phyloP scores from a whole-genome alignment of 1,139 yeast species.

The Suhomyces choctaworum region DNA sequence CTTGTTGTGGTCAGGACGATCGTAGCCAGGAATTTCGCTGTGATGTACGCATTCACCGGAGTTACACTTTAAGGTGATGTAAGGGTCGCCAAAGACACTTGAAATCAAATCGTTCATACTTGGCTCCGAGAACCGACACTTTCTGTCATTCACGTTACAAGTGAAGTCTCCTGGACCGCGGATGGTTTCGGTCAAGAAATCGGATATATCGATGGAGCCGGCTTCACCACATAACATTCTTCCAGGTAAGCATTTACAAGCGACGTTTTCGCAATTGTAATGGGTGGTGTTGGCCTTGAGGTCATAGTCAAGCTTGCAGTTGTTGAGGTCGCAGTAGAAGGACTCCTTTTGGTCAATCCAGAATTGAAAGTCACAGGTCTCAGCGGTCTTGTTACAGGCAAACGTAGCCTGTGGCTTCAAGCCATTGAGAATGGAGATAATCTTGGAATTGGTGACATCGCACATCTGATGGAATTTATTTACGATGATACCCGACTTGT shows the following conservation, averaged over 20 bases:
- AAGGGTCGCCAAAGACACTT: conserved; percentile 90
- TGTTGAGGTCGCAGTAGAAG: conserved; percentile 78
- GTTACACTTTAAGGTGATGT: conserved; percentile 73
- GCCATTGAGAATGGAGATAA: conserved; percentile 75
- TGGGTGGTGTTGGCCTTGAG: conserved; percentile 64
- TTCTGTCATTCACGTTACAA: conserved; percentile 62
- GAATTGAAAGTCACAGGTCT: conserved; percentile 82
- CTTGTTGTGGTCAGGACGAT: conserved; percentile 58
- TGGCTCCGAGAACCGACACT: conserved; percentile 87
- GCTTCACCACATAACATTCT: conserved; percentile 91
- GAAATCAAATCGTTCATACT: conserved; percentile 90
- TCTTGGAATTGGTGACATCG: conserved; percentile 87
- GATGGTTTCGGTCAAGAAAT: conserved; percentile 85
- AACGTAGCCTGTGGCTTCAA: conserved; percentile 90
- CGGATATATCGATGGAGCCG: conserved; percentile 93
- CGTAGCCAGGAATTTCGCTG: conserved; percentile 90
- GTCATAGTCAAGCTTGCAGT: conserved; percentile 71
- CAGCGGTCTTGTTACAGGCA: conserved; percentile 71
- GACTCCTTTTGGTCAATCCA: conserved; percentile 93
- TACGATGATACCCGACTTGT: conserved; percentile 81
- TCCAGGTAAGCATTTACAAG: conserved; percentile 87
- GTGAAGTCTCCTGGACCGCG: conserved; percentile 90
- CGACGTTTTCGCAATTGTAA: conserved; percentile 72
- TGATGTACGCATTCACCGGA: conserved; percentile 92
- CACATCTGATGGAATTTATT: conserved; percentile 87